phyloP scores from a whole-genome alignment of 2,329 filamentous ascomycete species.

The Paecilomyces variotii region DNA sequence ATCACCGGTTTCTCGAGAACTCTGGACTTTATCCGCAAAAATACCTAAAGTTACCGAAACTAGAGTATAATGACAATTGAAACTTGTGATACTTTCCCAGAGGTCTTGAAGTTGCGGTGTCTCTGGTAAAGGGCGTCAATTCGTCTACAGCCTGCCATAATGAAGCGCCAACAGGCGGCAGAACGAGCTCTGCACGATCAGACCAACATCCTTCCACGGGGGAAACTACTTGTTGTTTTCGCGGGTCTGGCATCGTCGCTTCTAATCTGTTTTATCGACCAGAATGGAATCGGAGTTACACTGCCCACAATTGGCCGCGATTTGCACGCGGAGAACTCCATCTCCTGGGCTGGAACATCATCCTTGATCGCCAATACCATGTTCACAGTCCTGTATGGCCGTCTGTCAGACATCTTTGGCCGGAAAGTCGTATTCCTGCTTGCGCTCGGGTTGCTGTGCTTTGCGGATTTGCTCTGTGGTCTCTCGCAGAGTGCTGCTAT shows the following conservation, averaged over 20 bases:
- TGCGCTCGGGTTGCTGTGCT: slow-evolving; percentile 44
- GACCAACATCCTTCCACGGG: slow-evolving; percentile 48
- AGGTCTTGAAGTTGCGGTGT: neutral
- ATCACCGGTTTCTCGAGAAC: neutral
- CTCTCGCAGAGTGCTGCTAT: slow-evolving; percentile 48
- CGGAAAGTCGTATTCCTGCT: slow-evolving; percentile 51
- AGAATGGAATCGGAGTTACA: slow-evolving; percentile 49
- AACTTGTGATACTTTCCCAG: neutral
- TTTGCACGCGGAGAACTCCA: slow-evolving; percentile 37
- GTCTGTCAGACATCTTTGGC: slow-evolving; percentile 54
- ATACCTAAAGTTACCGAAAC: neutral
- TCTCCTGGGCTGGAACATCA: slow-evolving; percentile 65
- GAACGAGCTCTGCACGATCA: slow-evolving; percentile 47
- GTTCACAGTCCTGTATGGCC: slow-evolving; percentile 58
- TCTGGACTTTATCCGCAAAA: neutral
- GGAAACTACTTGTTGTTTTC: slow-evolving; percentile 42
- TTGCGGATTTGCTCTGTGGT: slow-evolving; percentile 54
- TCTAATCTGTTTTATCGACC: slow-evolving; percentile 50
- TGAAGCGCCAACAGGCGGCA: slow-evolving; percentile 29
- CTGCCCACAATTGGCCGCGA: slow-evolving; percentile 46
- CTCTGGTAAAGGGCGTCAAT: slow-evolving; percentile 1
- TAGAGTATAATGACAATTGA: neutral
- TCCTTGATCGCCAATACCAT: slow-evolving; percentile 60
- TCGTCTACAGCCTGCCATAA: slow-evolving; percentile 7
- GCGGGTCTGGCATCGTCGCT: slow-evolving; percentile 44